phyloP scores from a whole-genome alignment of 2,329 filamentous ascomycete genomes.

The Fusarium pseudocircinatum region DNA sequence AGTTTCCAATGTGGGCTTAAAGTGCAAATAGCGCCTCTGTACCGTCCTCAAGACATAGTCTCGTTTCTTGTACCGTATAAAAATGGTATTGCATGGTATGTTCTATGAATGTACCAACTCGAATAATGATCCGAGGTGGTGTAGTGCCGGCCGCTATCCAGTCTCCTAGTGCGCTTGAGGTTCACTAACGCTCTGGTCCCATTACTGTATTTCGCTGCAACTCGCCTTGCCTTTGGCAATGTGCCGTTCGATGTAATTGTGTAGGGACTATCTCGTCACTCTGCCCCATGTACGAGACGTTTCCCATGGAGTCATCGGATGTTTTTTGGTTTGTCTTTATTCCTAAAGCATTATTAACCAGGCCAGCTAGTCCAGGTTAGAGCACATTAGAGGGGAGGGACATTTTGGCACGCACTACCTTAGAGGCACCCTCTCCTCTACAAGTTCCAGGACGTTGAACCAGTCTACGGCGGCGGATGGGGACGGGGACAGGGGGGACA shows the following conservation, averaged over 20 bases:
- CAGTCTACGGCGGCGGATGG: conserved; percentile 4
- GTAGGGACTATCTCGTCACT: neutral
- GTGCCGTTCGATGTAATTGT: neutral
- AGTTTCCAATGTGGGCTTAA: conserved; percentile 22
- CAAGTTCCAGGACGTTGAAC: conserved; percentile 32
- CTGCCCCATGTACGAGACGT: conserved; percentile 11
- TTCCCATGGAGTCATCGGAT: conserved; percentile 11
- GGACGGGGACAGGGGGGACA: conserved; percentile 31
- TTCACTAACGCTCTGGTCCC: conserved; percentile 10
- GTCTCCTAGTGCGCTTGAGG: conserved; percentile 17
- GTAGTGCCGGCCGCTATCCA: conserved; percentile 23
- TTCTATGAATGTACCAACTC: conserved; percentile 9
- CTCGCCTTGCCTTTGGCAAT: neutral
- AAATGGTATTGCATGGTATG: conserved; percentile 6
- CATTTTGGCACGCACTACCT: conserved; percentile 13
- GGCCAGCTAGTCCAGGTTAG: conserved; percentile 3
- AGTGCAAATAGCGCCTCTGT: neutral
- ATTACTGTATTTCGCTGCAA: conserved; percentile 5
- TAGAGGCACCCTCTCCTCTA: conserved; percentile 31
- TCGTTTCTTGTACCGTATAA: neutral
- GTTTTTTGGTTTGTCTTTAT: neutral
- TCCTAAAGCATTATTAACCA: conserved; percentile 8
- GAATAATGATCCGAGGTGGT: conserved; percentile 29
- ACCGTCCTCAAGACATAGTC: neutral
- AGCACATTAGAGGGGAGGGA: conserved; percentile 10